Percentiles rank a stretch among this genome's conserved stretches.
Conservation (phyloP, 2,329 filamentous ascomycete species). For the Talaromyces verruculosus region DNA sequence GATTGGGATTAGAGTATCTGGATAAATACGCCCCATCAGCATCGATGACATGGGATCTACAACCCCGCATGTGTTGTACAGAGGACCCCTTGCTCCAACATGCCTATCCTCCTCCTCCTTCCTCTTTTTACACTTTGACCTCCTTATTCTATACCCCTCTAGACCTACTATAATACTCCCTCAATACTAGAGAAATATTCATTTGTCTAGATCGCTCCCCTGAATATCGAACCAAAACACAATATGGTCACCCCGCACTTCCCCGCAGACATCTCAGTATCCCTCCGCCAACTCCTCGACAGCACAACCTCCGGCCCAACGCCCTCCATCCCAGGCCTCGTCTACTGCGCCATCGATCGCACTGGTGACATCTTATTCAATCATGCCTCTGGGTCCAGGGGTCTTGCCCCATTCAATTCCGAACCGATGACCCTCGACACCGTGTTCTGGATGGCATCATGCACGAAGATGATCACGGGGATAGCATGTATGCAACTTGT, state of each 20-base stretch:
- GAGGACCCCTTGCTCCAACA: not conserved
- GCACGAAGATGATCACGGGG: constrained; percentile 57
- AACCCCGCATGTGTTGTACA: not conserved
- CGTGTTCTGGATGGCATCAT: constrained; percentile 55
- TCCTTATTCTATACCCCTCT: not conserved
- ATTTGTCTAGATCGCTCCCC: not conserved
- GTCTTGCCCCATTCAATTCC: constrained; percentile 21
- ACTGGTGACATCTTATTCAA: constrained; percentile 30
- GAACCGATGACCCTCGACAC: constrained; percentile 31
- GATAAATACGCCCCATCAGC: not conserved
- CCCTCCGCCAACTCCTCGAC: constrained; percentile 20
- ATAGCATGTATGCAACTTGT: constrained; percentile 60
- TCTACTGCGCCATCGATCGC: constrained; percentile 30
- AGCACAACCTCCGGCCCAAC: constrained; percentile 16
- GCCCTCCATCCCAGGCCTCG: constrained; percentile 22
- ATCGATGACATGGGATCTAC: not conserved
- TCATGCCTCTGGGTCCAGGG: constrained; percentile 30
- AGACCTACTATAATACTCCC: not conserved
- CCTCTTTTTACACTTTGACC: not conserved
- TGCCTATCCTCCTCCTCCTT: too few species aligned
- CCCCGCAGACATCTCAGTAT: constrained; percentile 19
- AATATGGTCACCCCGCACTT: constrained; percentile 18
- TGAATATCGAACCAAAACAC: not conserved
- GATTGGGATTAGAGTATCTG: not conserved
- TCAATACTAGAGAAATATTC: not conserved